Base-by-base conservation (phyloP, 768 basidiomycete genomes). In the Phallus indusiatus region DNA sequence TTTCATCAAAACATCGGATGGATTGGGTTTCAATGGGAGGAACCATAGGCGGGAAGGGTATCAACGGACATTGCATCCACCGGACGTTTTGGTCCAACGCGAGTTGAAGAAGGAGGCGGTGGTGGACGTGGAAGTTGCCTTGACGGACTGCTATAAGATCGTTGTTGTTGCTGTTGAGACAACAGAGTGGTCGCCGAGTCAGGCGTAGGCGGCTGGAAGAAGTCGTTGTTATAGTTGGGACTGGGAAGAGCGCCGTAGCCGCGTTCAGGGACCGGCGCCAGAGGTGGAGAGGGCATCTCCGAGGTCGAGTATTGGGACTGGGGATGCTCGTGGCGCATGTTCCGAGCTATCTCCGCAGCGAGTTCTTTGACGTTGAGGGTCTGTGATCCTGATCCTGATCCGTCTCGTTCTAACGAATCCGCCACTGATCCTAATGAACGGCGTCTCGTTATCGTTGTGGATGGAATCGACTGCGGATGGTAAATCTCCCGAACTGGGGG, bases 341-440 rank as follows among this genome's bases (percentile, higher is more conserved):
- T 52, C 36, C 21, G 51, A 10, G 58, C 58, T 24, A 59, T 59
- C 34, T 59, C 58, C 33, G 53, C 58, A 1, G 58, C 58, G 20
- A 59, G 36, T 28, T 59, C 58, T 36, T 42, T 52, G 53, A 59
- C 34, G 20, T 56, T 56, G 3, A 56, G n/a, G 16, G 11, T 56
- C n/a, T 42, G 42, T 42, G 42, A 42, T 42, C 42, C 42, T 35
- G 55, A 28, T 10, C 55, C 42, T 11, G 55, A 18, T 12, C 34
- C 52, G 7, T 59, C 53, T 20, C 52, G 18, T 21, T 56, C 55
- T 33, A 56, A 18, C 17, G 58, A 54, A 24, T 54, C 58, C 20
- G 51, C n/a, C 7, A 28, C 18, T 35, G 51, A 52, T 24, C 51
- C 51, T 42, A 42, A 10, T 11, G 42, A 42, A 42, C 42, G 42